Base-by-base conservation (phyloP, 2,329 filamentous ascomycete species). In the Lasiodiplodia citricola region DNA sequence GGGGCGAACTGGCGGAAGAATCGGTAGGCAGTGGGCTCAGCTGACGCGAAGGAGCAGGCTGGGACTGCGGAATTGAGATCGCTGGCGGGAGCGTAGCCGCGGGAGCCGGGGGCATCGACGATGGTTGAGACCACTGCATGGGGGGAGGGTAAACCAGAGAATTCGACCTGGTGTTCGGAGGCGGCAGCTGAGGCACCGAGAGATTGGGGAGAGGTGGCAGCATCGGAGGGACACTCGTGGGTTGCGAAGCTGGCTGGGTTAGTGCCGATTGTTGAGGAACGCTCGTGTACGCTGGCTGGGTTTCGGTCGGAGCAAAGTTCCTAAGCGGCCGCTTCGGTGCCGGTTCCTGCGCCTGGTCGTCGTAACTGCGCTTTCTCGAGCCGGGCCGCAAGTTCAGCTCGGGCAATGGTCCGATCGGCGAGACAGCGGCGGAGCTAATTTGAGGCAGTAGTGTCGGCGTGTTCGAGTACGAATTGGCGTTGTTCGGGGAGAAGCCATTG, bases 131-230 rank as follows among this genome's bases (percentile, higher is more conserved):
- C 83, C 85, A 88, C 62, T 83, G 83, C 37, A 81, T 80, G 1
- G 88, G 82, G 13, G 85, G 85, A 38, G 89, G 86, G 77, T 92
- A 97, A 1, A 94, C 90, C 21, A 91, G 88, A 7, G 91, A 87
- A 90, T 97, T 94, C 10, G 93, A 88, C 60, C 92, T 88, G 16
- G 86, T 80, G 44, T 64, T 64, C 77, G 50, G 81, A 73, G 21
- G 76, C 69, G 11, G 80, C 75, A 68, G 81, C 83, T 55, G 80
- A 73, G 90, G 87, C 54, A 92, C 82, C 10, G 89, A 87, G n/a
- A 94, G 85, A 70, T 90, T 91, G 28, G 92, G 92, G 3, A 91
- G 86, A 18, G 91, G 89, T 16, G 94, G 83, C 52, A 91, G 87
- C 41, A 63, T 70, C 6, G 70, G 68, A 13, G 66, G 47, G 11